These are phyloP conservation scores for Penicillium ucsense DNA, from an alignment of 495 filamentous ascomycete species.

Conservation along the genomic window DNA sequence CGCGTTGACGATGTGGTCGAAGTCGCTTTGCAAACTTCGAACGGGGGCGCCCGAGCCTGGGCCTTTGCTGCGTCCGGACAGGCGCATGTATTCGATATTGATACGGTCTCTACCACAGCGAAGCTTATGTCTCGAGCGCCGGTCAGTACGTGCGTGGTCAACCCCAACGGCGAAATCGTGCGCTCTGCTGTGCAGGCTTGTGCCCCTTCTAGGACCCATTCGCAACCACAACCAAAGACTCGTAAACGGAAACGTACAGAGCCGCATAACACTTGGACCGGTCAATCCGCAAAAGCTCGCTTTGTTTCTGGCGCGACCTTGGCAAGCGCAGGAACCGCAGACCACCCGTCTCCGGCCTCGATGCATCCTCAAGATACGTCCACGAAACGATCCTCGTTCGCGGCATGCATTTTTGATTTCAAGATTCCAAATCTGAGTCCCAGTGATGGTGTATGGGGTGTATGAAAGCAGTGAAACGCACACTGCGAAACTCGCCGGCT, in stretches of 20 bases:
- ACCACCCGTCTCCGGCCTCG: neutral
- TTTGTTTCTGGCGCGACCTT: conserved; percentile 4
- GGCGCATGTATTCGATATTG: conserved; percentile 27
- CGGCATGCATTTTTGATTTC: conserved; percentile 33
- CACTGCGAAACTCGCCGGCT: too few relatives aligned
- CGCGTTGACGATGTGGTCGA: conserved; percentile 28
- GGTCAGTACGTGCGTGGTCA: conserved; percentile 17
- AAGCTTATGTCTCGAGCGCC: conserved; percentile 8
- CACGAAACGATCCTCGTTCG: conserved; percentile 24
- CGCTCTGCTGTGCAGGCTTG: conserved; percentile 11
- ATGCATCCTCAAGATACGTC: conserved; percentile 2
- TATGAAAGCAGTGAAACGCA: neutral
- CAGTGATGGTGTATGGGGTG: conserved; percentile 13
- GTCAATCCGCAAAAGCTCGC: conserved; percentile 15
- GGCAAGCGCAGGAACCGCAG: conserved; percentile 4
- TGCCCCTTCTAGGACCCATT: neutral
- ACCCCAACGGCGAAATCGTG: conserved; percentile 20
- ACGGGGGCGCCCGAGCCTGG: conserved; percentile 32
- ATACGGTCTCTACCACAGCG: conserved; percentile 19
- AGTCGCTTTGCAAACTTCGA: conserved; percentile 24
- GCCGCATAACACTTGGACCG: conserved; percentile 13
- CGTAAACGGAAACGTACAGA: conserved; percentile 25
- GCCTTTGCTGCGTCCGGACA: conserved; percentile 26
- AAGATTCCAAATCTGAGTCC: conserved; percentile 27
- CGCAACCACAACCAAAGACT: conserved; percentile 1